A percentile compares a stretch with the other conserved stretches of the same genome.
These are phyloP conservation scores for Pseudogymnoascus sp. DNA, from an alignment of 2,329 filamentous ascomycete genomes.

Conservation along the genomic window DNA sequence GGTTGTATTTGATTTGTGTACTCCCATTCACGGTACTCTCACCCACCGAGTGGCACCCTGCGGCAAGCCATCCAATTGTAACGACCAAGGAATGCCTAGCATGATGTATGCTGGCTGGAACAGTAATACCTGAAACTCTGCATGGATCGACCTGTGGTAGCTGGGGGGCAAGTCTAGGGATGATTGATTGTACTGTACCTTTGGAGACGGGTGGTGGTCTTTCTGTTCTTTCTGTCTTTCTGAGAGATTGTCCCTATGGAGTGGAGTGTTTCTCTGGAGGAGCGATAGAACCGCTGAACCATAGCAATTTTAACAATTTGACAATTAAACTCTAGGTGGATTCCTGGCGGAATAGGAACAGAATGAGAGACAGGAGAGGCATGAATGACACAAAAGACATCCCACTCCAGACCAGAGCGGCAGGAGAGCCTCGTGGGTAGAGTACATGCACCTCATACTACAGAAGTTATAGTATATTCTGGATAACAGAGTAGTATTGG, in stretches of 20 bases:
- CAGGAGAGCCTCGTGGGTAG: slow-evolving; percentile 6
- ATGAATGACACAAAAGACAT: background rate
- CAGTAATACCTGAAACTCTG: slow-evolving; percentile 10
- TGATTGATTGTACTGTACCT: slow-evolving; percentile 21
- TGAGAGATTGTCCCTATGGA: background rate
- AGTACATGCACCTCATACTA: background rate
- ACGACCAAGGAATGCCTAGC: slow-evolving; percentile 10
- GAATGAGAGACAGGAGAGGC: background rate
- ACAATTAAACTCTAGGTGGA: background rate
- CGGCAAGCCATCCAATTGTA: slow-evolving; percentile 10
- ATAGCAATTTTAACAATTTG: background rate
- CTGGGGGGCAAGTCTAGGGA: slow-evolving; percentile 20
- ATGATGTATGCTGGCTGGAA: slow-evolving; percentile 8
- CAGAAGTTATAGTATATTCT: background rate
- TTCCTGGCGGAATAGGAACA: background rate
- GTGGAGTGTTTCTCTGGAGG: background rate
- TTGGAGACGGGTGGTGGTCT: slow-evolving; percentile 18
- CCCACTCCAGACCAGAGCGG: background rate
- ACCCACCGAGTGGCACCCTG: slow-evolving; percentile 8
- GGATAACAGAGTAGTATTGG: background rate
- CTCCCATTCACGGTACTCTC: background rate
- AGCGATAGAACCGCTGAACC: background rate
- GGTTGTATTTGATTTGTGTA: background rate
- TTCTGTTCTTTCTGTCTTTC: background rate
- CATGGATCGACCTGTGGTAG: slow-evolving; percentile 21